phyloP scores from a whole-genome alignment of 805 yeast species.

The Monosporozyma unispora region DNA sequence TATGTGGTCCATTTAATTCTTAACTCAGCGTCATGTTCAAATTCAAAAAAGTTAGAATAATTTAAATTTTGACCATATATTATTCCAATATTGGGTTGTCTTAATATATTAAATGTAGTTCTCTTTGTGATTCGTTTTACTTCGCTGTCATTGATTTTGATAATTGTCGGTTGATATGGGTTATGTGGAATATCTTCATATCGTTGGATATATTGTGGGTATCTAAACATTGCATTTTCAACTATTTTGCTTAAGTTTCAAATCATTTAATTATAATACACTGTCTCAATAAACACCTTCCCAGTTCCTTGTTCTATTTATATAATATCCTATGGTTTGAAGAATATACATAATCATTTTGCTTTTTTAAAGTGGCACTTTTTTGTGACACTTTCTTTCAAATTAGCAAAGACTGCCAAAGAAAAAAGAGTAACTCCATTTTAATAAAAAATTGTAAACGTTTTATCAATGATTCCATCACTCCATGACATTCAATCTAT shows the following conservation, averaged over 20 bases:
- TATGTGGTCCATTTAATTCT: neutral
- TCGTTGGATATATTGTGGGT: neutral
- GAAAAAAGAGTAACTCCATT: too few relatives aligned
- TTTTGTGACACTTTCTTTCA: too few relatives aligned
- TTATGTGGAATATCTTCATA: neutral
- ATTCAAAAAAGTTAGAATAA: neutral
- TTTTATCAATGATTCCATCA: too few relatives aligned
- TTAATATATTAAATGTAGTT: neutral
- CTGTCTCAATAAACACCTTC: too few relatives aligned
- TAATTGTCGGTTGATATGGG: neutral
- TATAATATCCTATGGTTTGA: too few relatives aligned
- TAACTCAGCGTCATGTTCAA: neutral
- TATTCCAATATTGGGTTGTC: neutral
- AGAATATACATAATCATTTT: too few relatives aligned
- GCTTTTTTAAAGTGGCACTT: neutral
- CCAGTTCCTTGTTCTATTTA: too few relatives aligned
- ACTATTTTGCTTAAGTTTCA: too few relatives aligned
- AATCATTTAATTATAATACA: too few relatives aligned
- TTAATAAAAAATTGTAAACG: too few relatives aligned
- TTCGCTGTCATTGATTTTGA: neutral
- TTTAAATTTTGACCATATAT: neutral
- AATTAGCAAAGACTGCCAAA: too few relatives aligned
- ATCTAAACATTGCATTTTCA: neutral
- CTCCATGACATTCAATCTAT: too few relatives aligned
- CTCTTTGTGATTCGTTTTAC: neutral